A percentile compares a stretch with the other conserved stretches of the same genome.
Conservation (phyloP, 495 filamentous ascomycete genomes). For the Penicillium bialowiezense region DNA sequence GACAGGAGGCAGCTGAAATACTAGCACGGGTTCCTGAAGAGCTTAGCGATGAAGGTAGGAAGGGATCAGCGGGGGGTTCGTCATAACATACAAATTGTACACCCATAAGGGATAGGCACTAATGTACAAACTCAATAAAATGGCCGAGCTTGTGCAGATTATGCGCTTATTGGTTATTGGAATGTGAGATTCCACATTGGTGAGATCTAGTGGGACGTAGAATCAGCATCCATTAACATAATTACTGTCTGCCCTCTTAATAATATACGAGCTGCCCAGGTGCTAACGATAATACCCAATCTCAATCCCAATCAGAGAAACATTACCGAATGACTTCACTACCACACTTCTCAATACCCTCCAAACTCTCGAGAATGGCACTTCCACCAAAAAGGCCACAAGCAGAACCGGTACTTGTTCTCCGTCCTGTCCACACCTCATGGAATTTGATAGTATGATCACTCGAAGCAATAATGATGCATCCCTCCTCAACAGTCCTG, state of each 20-base stretch:
- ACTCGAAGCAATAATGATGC: slow-evolving; percentile 90
- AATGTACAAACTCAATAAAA: not conserved
- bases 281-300: slow-evolving; percentile 1
- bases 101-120: not conserved
- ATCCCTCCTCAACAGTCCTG: slow-evolving; percentile 76
- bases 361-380: slow-evolving; percentile 79
- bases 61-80: slow-evolving; percentile 1
- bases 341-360: slow-evolving; percentile 80
- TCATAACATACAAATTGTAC: no score
- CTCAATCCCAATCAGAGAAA: slow-evolving; percentile 3
- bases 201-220: no score
- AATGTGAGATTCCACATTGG: not conserved
- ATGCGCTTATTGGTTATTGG: not conserved
- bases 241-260: no score
- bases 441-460: slow-evolving; percentile 96
- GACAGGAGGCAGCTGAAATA: not conserved
- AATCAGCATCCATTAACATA: no score
- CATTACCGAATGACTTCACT: slow-evolving; percentile 40
- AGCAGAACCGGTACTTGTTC: slow-evolving; percentile 52
- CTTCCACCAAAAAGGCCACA: slow-evolving; percentile 78
- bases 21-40: not conserved
- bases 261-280: not conserved
- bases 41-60: not conserved
- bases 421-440: slow-evolving; percentile 78
- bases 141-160: not conserved